phyloP scores from a whole-genome alignment of 441 rosid genomes.

The Adansonia grandidieri region DNA sequence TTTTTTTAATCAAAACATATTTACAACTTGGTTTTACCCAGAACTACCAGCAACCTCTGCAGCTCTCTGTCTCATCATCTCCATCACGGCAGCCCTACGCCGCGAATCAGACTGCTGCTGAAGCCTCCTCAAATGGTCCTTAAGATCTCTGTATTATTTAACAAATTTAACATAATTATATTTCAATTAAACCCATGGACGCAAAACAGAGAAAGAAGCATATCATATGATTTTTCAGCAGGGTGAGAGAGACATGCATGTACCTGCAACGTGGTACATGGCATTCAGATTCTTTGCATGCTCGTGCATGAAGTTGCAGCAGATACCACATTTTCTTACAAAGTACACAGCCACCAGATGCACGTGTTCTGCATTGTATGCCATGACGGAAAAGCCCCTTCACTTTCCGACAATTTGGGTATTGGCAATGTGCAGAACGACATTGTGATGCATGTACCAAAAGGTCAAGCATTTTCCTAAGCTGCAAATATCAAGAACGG shows the following conservation, averaged over 20 bases:
- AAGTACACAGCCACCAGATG: slow-evolving; percentile 89
- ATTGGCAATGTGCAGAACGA: slow-evolving; percentile 84
- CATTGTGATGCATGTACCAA: slow-evolving; percentile 98
- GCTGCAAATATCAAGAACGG: slow-evolving; percentile 53
- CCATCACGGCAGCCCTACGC: slow-evolving; percentile 99
- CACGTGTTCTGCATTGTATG: slow-evolving; percentile 87
- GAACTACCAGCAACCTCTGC: slow-evolving; percentile 87
- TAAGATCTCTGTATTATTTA: slow-evolving; percentile 69
- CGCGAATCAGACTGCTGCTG: slow-evolving; percentile 99
- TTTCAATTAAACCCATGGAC: background rate
- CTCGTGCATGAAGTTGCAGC: slow-evolving; percentile 96
- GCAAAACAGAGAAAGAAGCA: background rate
- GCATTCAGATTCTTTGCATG: slow-evolving; percentile 96
- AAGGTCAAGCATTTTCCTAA: slow-evolving; percentile 97
- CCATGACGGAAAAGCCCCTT: slow-evolving; percentile 98
- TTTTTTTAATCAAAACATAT: slow-evolving; percentile 45
- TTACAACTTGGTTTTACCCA: slow-evolving; percentile 53
- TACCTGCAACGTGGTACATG: slow-evolving; percentile 99
- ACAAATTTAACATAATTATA: slow-evolving; percentile 5
- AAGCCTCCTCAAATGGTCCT: slow-evolving; percentile 89
- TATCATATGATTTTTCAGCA: background rate
- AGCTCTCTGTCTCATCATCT: slow-evolving; percentile 99
- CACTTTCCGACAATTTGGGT: slow-evolving; percentile 98
- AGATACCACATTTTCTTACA: slow-evolving; percentile 99
- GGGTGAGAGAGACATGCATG: slow-evolving; percentile 20